phyloP scores from a whole-genome alignment of 2,329 filamentous ascomycete species.

The Pseudocercospora musae region DNA sequence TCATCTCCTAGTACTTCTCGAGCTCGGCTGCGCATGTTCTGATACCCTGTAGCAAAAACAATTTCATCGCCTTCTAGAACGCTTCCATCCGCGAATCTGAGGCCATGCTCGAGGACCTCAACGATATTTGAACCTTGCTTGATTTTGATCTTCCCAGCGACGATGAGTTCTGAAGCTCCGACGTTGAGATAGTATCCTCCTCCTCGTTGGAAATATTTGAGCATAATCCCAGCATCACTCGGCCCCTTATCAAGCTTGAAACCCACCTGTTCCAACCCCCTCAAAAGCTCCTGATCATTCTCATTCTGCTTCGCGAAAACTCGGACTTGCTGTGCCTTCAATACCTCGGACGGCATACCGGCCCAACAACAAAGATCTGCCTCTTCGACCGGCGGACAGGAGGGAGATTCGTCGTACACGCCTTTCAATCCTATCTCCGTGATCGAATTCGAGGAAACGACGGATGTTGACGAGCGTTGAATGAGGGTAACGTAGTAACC shows the following conservation, averaged over 20 bases:
- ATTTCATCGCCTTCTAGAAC: constrained; percentile 45
- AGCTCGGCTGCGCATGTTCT: constrained; percentile 40
- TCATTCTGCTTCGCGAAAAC: not conserved
- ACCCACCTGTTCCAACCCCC: constrained; percentile 41
- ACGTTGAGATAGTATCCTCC: constrained; percentile 64
- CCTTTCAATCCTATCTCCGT: constrained; percentile 10
- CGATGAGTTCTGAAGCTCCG: constrained; percentile 60
- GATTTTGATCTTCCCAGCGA: constrained; percentile 53
- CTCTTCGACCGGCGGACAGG: constrained; percentile 10
- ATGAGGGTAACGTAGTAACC: constrained; percentile 43
- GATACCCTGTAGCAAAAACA: constrained; percentile 47
- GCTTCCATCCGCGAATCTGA: constrained; percentile 43
- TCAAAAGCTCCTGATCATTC: constrained; percentile 26
- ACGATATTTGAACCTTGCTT: constrained; percentile 38
- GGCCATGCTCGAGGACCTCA: constrained; percentile 38
- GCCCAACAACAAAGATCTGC: not conserved
- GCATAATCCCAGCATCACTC: constrained; percentile 35
- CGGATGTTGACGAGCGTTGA: constrained; percentile 42
- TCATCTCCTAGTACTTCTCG: constrained; percentile 40
- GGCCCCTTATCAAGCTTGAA: constrained; percentile 41
- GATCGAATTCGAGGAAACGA: constrained; percentile 24
- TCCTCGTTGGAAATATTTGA: constrained; percentile 38
- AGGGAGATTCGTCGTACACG: constrained; percentile 11
- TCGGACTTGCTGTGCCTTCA: constrained; percentile 22
- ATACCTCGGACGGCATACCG: constrained; percentile 22